Base-by-base conservation (phyloP, 2,329 filamentous ascomycete genomes). In the Clarireedia hainanense region DNA sequence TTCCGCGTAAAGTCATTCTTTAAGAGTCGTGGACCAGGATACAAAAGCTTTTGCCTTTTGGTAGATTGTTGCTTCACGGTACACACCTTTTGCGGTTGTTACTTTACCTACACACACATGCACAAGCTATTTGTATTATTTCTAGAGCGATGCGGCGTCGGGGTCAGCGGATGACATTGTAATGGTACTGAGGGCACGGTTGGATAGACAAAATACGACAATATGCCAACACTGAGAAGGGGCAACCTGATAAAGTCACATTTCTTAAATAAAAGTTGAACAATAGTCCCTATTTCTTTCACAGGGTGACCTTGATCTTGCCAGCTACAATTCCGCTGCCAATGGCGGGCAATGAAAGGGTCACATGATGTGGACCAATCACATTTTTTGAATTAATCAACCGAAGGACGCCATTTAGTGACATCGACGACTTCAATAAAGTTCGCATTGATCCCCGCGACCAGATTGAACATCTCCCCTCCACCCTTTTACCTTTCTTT, bases 401-500 rank as follows among this genome's bases (percentile, higher is more conserved):
- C 55, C 47, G 53, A 56, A 56, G 27, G 55, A 55, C 27, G 23
- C 49, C 27, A 49, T 20, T 34, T 52, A 37, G 34, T 46, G 47
- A 56, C 50, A 57, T 51, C 39, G 47, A 54, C 43, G 57, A 51
- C 26, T 49, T 39, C 23, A 45, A 17, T 12, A 49, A 47, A 26
- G 20, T 47, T 47, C 43, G 43, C 43, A 47, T 47, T 26, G 12
- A 55, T 23, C 47, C 34, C n/a, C 55, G 57, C 51, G 52, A 50
- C 57, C 46, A 47, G 10, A n/a, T 14, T 10, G 10, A 56, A 50
- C 26, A 42, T 56, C 58, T 61, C 60, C 50, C 56, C 60, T 59
- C 58, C 43, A 58, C 57, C 55, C 34, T 50, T 46, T 43, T 52
- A 47, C 50, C 59, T 30, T 56, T 55, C 49, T 46, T 59, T 64